phyloP scores from a whole-genome alignment of 257 asterid species.

The Misopates orontium region DNA sequence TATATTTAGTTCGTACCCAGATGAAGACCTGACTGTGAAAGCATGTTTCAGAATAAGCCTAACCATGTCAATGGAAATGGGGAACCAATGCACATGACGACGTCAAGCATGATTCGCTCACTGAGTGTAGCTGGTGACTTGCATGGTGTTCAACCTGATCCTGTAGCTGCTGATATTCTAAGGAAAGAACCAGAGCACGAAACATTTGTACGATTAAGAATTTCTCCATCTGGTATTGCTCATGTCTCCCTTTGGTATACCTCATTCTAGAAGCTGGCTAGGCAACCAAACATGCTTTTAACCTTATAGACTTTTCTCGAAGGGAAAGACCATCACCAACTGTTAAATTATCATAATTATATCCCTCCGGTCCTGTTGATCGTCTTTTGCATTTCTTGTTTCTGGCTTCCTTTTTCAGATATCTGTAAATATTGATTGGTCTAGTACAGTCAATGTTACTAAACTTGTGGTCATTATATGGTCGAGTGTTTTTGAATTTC shows the following conservation, averaged over 20 bases:
- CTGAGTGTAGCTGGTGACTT: slow-evolving; percentile 79
- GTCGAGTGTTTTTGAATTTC: too few species aligned
- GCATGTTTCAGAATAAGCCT: slow-evolving; percentile 49
- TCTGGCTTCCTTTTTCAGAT: slow-evolving; percentile 9
- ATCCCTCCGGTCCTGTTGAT: not conserved
- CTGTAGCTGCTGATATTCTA: slow-evolving; percentile 77
- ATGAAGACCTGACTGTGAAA: slow-evolving; percentile 36
- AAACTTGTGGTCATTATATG: too few species aligned
- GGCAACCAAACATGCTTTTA: not conserved
- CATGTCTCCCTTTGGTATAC: slow-evolving; percentile 24
- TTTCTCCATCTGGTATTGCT: slow-evolving; percentile 75
- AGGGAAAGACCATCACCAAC: not conserved
- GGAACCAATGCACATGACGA: slow-evolving; percentile 46
- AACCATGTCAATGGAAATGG: slow-evolving; percentile 46
- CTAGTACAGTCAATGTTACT: too few species aligned
- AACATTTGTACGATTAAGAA: slow-evolving; percentile 66
- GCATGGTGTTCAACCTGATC: slow-evolving; percentile 81
- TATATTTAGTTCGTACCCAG: not conserved
- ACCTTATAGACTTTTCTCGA: not conserved
- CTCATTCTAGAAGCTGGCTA: slow-evolving; percentile 8
- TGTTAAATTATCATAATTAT: not conserved
- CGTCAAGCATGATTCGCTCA: slow-evolving; percentile 69
- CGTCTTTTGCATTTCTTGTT: not conserved
- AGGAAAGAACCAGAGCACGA: slow-evolving; percentile 87
- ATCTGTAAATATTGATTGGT: too few species aligned